These are phyloP conservation scores for Tuctoria greenei DNA, from an alignment of 176 grass and related monocot species.

Conservation along the genomic window DNA sequence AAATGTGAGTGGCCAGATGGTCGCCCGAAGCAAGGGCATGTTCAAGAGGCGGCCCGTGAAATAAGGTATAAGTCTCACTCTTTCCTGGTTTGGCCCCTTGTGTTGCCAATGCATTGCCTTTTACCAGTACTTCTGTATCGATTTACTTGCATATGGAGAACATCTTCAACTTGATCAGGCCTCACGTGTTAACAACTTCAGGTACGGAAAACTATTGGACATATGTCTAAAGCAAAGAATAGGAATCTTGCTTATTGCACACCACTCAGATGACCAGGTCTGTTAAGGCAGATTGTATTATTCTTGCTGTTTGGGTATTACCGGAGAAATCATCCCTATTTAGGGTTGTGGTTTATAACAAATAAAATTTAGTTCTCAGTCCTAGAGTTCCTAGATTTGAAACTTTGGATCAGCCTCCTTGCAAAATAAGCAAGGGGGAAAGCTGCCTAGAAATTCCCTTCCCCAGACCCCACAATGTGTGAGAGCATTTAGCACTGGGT, in stretches of 20 bases:
- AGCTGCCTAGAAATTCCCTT: no score
- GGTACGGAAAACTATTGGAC: conserved; percentile 80
- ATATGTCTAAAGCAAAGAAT: conserved; percentile 84
- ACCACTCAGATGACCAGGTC: conserved; percentile 98
- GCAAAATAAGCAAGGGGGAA: no score
- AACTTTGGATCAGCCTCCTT: no score
- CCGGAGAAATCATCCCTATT: background rate
- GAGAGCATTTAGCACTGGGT: no score
- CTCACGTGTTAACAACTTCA: conserved; percentile 42
- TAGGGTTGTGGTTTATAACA: background rate
- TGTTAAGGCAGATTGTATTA: conserved; percentile 20
- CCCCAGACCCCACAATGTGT: no score
- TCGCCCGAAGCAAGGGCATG: conserved; percentile 79
- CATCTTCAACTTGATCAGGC: conserved; percentile 17
- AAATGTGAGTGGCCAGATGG: conserved; percentile 78
- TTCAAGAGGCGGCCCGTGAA: conserved; percentile 88
- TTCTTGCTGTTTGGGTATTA: conserved; percentile 16
- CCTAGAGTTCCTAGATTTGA: no score
- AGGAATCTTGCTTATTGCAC: conserved; percentile 74
- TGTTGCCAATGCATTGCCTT: background rate
- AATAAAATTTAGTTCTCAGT: conserved; percentile 18
- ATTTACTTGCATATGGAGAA: conserved; percentile 21
- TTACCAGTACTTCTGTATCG: conserved; percentile 10
- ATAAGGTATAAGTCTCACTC: conserved; percentile 55
- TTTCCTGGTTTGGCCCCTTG: background rate